These are phyloP conservation scores for Floccularia luteovirens DNA, from an alignment of 768 basidiomycete species.

Conservation along the genomic window DNA sequence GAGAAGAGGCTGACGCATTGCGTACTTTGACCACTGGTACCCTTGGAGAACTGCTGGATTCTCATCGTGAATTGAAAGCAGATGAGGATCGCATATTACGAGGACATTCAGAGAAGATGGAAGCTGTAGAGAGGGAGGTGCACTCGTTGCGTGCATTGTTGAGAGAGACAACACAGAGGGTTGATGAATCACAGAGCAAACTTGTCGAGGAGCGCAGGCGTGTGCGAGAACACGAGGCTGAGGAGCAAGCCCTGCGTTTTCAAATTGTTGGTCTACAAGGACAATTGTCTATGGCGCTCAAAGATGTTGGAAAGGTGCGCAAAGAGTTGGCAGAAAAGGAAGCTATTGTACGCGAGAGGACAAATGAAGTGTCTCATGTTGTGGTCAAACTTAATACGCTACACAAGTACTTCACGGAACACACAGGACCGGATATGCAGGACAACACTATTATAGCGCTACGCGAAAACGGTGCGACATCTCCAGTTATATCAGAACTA, in stretches of 20 bases:
- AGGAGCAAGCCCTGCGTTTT: conserved; percentile 56
- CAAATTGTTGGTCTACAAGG: conserved; percentile 70
- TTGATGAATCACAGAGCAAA: conserved; percentile 62
- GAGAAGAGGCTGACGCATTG: conserved; percentile 89
- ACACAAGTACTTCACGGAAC: conserved; percentile 81
- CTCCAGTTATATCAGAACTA: conserved; percentile 56
- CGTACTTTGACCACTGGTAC: conserved; percentile 80
- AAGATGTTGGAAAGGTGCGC: conserved; percentile 62
- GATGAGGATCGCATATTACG: conserved; percentile 75
- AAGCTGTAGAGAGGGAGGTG: conserved; percentile 73
- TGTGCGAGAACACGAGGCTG: conserved; percentile 54
- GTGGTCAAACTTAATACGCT: conserved; percentile 72
- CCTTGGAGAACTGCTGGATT: conserved; percentile 81
- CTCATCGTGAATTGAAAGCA: conserved; percentile 76
- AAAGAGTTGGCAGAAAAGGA: conserved; percentile 68
- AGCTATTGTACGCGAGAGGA: conserved; percentile 49
- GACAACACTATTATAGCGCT: conserved; percentile 48
- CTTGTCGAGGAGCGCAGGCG: conserved; percentile 63
- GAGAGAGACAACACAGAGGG: conserved; percentile 64
- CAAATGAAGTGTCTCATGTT: conserved; percentile 60
- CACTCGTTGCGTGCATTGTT: conserved; percentile 73
- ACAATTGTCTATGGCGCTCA: conserved; percentile 60
- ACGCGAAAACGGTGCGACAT: conserved; percentile 26
- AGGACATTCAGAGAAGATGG: conserved; percentile 76
- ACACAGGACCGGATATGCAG: conserved; percentile 75